A percentile compares a stretch with the other conserved stretches of the same genome.
Conservation (phyloP, 805 yeast species). For the Yueomyces sp. region DNA sequence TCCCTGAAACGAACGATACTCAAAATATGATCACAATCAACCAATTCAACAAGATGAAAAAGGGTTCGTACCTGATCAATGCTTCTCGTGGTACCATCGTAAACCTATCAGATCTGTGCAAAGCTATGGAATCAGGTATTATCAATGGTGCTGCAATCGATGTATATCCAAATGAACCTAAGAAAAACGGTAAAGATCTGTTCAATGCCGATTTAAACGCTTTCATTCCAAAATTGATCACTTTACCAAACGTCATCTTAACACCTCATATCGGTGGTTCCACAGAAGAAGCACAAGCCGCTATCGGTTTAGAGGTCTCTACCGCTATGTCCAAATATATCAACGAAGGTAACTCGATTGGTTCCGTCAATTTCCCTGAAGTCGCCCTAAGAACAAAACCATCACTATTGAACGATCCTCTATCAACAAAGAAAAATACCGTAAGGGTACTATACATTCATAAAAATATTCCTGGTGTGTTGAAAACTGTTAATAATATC, state of each 20-base stretch:
- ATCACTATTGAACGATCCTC: constrained; percentile 51
- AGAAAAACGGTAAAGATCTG: constrained; percentile 79
- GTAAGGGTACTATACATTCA: constrained; percentile 94
- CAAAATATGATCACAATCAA: constrained; percentile 78
- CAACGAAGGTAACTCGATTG: constrained; percentile 89
- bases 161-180: constrained; percentile 95
- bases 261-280: constrained; percentile 99
- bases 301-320: constrained; percentile 93
- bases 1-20: constrained; percentile 90
- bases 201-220: constrained; percentile 62
- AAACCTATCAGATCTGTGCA: constrained; percentile 86
- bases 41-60: constrained; percentile 92
- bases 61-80: constrained; percentile 86
- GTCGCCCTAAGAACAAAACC: constrained; percentile 80
- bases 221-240: constrained; percentile 73
- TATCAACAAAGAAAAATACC: constrained; percentile 27
- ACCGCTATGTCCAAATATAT: constrained; percentile 77
- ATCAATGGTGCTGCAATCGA: constrained; percentile 96
- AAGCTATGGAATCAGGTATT: constrained; percentile 85
- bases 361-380: constrained; percentile 98
- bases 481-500: constrained; percentile 92
- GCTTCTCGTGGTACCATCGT: constrained; percentile 97
- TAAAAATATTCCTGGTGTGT: constrained; percentile 97
- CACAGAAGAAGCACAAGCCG: constrained; percentile 96
- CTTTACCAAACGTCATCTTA: constrained; percentile 76